Evolutionary conservation across 179 eudicot species (phyloP).

Genomic region (Actinidia arguta): DNA sequence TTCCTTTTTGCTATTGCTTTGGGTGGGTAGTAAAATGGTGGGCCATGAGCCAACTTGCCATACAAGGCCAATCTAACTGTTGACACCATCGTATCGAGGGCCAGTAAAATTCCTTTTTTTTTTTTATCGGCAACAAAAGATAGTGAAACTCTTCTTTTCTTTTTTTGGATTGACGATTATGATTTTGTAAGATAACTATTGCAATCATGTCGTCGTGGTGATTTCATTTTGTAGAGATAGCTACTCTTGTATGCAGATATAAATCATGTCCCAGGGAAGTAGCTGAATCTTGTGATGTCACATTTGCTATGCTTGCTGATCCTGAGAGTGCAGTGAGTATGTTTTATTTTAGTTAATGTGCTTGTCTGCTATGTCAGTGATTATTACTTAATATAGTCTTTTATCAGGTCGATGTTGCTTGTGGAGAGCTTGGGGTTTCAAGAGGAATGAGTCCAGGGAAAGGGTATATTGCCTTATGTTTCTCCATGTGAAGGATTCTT

Average conservation of each 20-base stretch:
- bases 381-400: slow-evolving; percentile 27
- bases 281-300: slow-evolving; percentile 90
- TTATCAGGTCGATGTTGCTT: slow-evolving; percentile 84
- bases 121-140: neutral
- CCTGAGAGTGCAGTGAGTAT: slow-evolving; percentile 98
- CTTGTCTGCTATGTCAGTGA: slow-evolving; percentile 18
- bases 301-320: slow-evolving; percentile 99
- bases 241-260: slow-evolving; percentile 53
- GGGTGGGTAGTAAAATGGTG: neutral
- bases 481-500: slow-evolving; percentile 7
- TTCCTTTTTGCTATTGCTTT: neutral
- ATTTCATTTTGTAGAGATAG: slow-evolving; percentile 2
- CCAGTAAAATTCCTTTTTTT: neutral
- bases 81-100: neutral
- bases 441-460: slow-evolving; percentile 90
- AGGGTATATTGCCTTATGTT: slow-evolving; percentile 60
- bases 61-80: neutral
- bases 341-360: slow-evolving; percentile 28
- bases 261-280: slow-evolving; percentile 89
- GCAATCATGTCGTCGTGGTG: slow-evolving; percentile 1
- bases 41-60: neutral
- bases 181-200: neutral
- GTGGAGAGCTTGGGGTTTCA: slow-evolving; percentile 82
- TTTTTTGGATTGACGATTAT: neutral
- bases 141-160: neutral